Percentiles rank a stretch among this genome's conserved stretches.
Evolutionary conservation across 257 asterid genomes (phyloP).

Genomic region (Primulina huaijiensis): DNA sequence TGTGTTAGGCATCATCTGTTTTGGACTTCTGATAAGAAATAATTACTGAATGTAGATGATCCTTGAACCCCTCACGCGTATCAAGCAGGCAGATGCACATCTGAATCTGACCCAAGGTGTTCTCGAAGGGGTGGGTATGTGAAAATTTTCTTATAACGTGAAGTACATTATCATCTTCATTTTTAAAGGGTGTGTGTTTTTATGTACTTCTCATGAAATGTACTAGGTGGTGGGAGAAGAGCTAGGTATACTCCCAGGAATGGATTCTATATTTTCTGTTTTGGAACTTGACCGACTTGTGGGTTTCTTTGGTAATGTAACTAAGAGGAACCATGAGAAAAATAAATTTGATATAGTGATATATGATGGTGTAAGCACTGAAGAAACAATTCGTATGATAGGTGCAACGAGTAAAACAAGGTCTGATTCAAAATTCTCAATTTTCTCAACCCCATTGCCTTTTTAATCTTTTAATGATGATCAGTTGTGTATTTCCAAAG

Average conservation of each 20-base stretch:
- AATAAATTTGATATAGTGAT: slow-evolving; percentile 60
- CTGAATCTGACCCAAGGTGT: slow-evolving; percentile 93
- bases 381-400: slow-evolving; percentile 82
- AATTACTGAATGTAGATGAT: slow-evolving; percentile 62
- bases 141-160: slow-evolving; percentile 8
- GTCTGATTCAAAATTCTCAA: slow-evolving; percentile 30
- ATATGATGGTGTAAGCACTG: slow-evolving; percentile 81
- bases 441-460: background rate
- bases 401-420: slow-evolving; percentile 83
- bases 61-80: slow-evolving; percentile 75
- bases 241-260: slow-evolving; percentile 96
- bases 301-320: slow-evolving; percentile 42
- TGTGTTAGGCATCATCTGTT: slow-evolving; percentile 16
- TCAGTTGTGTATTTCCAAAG: slow-evolving; percentile 37
- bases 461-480: slow-evolving; percentile 11
- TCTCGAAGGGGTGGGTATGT: slow-evolving; percentile 97
- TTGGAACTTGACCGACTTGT: slow-evolving; percentile 66
- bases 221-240: slow-evolving; percentile 90
- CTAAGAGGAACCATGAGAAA: slow-evolving; percentile 34
- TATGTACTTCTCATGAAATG: slow-evolving; percentile 27
- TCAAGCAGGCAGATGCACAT: slow-evolving; percentile 87
- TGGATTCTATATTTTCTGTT: slow-evolving; percentile 88
- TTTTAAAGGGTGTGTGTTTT: slow-evolving; percentile 1
- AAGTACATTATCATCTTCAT: slow-evolving; percentile 4
- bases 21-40: slow-evolving; percentile 25